Conservation (phyloP, 371 early-diverging fungal genomes). For the Quaeritorhiza haematococci region DNA sequence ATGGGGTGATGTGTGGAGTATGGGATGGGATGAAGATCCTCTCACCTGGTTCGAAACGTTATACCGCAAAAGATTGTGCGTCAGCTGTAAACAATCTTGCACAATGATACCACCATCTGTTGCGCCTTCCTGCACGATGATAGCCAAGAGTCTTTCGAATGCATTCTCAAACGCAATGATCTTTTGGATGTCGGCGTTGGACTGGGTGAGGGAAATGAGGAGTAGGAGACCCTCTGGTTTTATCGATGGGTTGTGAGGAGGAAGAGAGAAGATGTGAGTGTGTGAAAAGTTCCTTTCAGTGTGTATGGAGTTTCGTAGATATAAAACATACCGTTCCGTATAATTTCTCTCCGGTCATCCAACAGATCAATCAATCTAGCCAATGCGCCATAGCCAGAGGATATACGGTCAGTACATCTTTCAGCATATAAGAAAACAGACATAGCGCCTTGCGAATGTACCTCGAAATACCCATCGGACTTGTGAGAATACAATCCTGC, state of each 20-base stretch:
- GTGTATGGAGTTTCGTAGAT: not conserved
- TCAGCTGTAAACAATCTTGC: constrained; percentile 89
- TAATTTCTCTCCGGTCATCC: constrained; percentile 86
- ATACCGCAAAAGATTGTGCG: constrained; percentile 83
- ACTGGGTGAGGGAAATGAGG: constrained; percentile 79
- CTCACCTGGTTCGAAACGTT: constrained; percentile 92
- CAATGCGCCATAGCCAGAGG: not conserved
- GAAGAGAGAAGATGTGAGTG: not conserved
- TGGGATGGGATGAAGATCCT: too few relatives aligned
- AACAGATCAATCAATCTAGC: constrained; percentile 83
- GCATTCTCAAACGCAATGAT: constrained; percentile 96
- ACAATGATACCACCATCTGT: constrained; percentile 91
- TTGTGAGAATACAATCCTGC: constrained; percentile 80
- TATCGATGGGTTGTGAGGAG: too few relatives aligned
- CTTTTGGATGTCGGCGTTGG: constrained; percentile 93
- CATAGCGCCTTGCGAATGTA: too few relatives aligned
- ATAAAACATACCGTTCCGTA: constrained; percentile 75
- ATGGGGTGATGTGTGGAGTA: too few relatives aligned
- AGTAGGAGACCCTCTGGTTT: constrained; percentile 79
- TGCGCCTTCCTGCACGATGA: constrained; percentile 88
- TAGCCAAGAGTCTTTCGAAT: constrained; percentile 81
- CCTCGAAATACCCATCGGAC: constrained; percentile 81
- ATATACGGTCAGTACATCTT: not conserved
- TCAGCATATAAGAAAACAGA: not conserved
- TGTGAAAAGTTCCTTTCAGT: not conserved